Evolutionary conservation across 225 moss, liverwort and hornwort genomes (phyloP), one percentile per base, ranked within the genome.

Genomic region (Physcomitrium patens): DNA sequence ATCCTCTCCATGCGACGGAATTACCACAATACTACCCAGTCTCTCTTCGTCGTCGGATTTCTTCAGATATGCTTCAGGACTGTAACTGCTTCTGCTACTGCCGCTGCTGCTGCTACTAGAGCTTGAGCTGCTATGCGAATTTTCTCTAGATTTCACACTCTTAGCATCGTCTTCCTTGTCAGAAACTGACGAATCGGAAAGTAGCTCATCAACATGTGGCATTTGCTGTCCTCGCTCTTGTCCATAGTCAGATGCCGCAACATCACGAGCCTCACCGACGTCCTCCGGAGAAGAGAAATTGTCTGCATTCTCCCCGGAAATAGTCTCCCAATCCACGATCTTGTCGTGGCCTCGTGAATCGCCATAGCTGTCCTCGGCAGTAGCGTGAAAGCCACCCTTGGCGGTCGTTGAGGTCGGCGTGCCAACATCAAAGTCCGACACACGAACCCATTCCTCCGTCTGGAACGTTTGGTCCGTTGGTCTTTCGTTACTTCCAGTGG

Each of bases 401-500:
- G 80, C 77, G 19, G 83, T 71, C 6, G 71, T 79, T 16, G 87
- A 84, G 17, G 79, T 88, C 16, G 88, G 85, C 43, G 88, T 88
- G 14, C 76, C 85, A 0, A 83, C 68, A 55, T 85, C 85, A 4
- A 88, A 88, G 78, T 88, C 51, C 9, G 88, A 88, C 44, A 85
- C 76, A n/a, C 83, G 80, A 53, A 88, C 88, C 88, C 88, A 88
- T 55, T 88, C 88, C 76, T 88, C 88, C 47, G 88, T 88, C 18
- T 79, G 71, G 51, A 73, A 88, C 48, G 68, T 69, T 63, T 82
- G 77, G 22, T 87, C 87, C 18, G 68, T 31, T 13, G 75, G 71
- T 20, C 50, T 71, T 28, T 87, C 81, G 13, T 76, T 75, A 7
- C 64, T 27, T 53, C 68, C 81, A 0, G 65, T 74, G 16, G 62